Percentiles rank a stretch among this genome's conserved stretches.
These are phyloP conservation scores for Camelina sativa DNA, from an alignment of 345 rosid species.

Conservation along the genomic window DNA sequence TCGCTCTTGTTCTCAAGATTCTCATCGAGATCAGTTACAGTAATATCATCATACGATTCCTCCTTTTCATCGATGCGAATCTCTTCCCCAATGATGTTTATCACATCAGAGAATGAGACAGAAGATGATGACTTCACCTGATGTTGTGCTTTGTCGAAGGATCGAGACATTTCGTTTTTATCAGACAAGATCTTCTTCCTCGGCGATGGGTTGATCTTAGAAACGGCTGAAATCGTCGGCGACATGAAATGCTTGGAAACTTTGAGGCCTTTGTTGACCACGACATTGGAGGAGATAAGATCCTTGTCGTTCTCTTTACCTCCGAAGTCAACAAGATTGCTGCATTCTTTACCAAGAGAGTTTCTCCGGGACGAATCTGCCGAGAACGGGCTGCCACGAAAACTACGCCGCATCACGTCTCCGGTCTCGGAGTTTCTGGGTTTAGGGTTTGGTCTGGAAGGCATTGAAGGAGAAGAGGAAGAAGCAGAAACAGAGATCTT, in stretches of 20 bases:
- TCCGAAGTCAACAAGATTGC: slow-evolving; percentile 47
- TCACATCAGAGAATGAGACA: slow-evolving; percentile 50
- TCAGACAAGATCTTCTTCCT: slow-evolving; percentile 77
- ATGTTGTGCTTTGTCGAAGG: slow-evolving; percentile 40
- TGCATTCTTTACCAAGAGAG: slow-evolving; percentile 53
- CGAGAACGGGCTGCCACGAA: slow-evolving; percentile 57
- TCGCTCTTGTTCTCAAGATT: slow-evolving; percentile 40
- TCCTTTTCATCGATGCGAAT: slow-evolving; percentile 32
- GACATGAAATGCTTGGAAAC: slow-evolving; percentile 81
- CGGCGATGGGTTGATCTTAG: slow-evolving; percentile 72
- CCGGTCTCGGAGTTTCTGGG: slow-evolving; percentile 59
- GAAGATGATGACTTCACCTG: slow-evolving; percentile 43
- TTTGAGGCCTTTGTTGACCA: slow-evolving; percentile 51
- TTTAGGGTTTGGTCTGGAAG: slow-evolving; percentile 46
- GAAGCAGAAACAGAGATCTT: not conserved
- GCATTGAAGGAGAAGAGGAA: slow-evolving; percentile 39
- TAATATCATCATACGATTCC: slow-evolving; percentile 48
- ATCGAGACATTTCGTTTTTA: slow-evolving; percentile 55
- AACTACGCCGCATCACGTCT: slow-evolving; percentile 72
- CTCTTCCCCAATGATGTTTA: slow-evolving; percentile 40
- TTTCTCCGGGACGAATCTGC: slow-evolving; percentile 54
- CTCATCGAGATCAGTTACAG: slow-evolving; percentile 38
- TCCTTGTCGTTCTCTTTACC: slow-evolving; percentile 64
- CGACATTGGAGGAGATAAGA: slow-evolving; percentile 39
- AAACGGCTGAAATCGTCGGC: slow-evolving; percentile 81